These are phyloP conservation scores for Nepenthes mirabilis DNA, from an alignment of 148 eudicot species.

Conservation along the genomic window DNA sequence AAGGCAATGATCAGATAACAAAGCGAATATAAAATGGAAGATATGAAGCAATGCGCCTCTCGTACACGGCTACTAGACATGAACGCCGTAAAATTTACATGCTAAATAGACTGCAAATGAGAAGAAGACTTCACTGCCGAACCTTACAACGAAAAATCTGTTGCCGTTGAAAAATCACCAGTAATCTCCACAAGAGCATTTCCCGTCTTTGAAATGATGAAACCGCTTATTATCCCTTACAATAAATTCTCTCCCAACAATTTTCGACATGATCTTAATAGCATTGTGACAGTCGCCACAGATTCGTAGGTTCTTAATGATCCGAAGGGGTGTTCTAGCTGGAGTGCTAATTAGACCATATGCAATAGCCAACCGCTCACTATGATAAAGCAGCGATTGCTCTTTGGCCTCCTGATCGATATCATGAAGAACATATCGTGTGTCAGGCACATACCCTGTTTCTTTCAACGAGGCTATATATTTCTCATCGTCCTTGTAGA, in stretches of 20 bases:
- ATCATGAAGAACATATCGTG: not conserved
- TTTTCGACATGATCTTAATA: not conserved
- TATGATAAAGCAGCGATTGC: not conserved
- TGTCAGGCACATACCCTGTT: not conserved
- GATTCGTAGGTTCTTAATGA: not conserved
- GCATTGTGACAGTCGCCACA: not conserved
- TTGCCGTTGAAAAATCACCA: not conserved
- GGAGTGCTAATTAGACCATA: not conserved
- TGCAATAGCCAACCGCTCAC: not conserved
- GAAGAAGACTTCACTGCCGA: too few species aligned
- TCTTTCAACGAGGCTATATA: slow-evolving; percentile 55
- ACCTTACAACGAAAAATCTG: too few species aligned
- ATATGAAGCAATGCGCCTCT: too few species aligned
- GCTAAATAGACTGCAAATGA: too few species aligned
- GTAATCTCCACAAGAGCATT: slow-evolving; percentile 1
- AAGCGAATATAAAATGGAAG: too few species aligned
- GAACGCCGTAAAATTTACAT: too few species aligned
- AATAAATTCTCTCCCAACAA: not conserved
- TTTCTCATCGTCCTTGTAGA: slow-evolving; percentile 68
- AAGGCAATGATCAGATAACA: too few species aligned
- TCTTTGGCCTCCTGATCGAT: not conserved
- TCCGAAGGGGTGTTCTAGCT: not conserved
- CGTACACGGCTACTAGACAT: too few species aligned
- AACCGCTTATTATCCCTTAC: not conserved
- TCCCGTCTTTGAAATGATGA: not conserved